Evolutionary conservation across 2,329 filamentous ascomycete genomes (phyloP).

Genomic region (Penicillium sp.): DNA sequence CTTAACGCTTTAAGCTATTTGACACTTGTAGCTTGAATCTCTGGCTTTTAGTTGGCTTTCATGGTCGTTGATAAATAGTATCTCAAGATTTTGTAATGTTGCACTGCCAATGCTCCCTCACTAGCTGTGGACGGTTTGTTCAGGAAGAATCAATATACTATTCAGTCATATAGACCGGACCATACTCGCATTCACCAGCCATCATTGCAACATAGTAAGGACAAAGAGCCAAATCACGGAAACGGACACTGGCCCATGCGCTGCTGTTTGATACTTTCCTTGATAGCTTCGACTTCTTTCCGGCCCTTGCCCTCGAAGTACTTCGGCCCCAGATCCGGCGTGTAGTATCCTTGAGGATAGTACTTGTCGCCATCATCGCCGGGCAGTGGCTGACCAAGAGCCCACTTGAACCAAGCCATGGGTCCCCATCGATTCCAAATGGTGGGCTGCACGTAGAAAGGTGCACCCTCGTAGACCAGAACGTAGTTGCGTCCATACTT

Average conservation of each 20-base stretch:
- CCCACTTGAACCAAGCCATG: slow-evolving; percentile 52
- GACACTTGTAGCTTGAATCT: not conserved
- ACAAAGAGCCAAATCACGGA: slow-evolving; percentile 17
- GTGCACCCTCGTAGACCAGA: slow-evolving; percentile 60
- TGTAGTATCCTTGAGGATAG: slow-evolving; percentile 53
- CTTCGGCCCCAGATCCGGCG: slow-evolving; percentile 64
- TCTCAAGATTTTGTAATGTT: not conserved
- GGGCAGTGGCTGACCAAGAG: slow-evolving; percentile 51
- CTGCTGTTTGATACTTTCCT: slow-evolving; percentile 50
- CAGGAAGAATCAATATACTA: not conserved
- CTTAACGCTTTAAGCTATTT: slow-evolving; percentile 9
- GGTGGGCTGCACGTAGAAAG: slow-evolving; percentile 65
- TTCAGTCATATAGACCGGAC: not conserved
- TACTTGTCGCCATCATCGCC: slow-evolving; percentile 54
- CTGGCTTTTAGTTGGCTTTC: not conserved
- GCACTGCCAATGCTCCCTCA: not conserved
- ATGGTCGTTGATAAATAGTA: not conserved
- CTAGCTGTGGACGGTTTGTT: not conserved
- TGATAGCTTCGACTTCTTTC: slow-evolving; percentile 31
- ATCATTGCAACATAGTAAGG: not conserved
- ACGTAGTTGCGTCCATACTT: slow-evolving; percentile 58
- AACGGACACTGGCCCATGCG: slow-evolving; percentile 54
- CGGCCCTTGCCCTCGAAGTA: slow-evolving; percentile 56
- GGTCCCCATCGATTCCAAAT: slow-evolving; percentile 66
- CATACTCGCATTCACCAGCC: not conserved